Base-by-base conservation (phyloP, 192 early-diverging fungal species). In the Thoreauomyces humboldtii region DNA sequence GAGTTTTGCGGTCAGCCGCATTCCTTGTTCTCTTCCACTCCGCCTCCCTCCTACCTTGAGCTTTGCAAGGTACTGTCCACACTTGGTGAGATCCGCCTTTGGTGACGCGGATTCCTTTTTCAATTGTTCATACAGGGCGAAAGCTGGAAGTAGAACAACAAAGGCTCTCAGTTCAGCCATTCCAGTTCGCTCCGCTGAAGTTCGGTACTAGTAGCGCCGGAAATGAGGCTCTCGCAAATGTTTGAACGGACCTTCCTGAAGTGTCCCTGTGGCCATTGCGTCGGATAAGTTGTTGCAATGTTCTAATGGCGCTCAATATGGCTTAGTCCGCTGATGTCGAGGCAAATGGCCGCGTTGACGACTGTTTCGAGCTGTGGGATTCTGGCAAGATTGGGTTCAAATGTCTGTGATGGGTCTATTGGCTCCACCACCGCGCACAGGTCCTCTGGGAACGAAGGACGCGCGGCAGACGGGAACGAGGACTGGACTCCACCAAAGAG, bases 21-120 rank as follows among this genome's bases (percentile, higher is more conserved):
- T 25, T 50, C 60, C 53, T 33, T 7, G 46, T 32, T 32, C 31
- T 21, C 17, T 17, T 9, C 38, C 17, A 46, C 3, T 46, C 44
- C 44, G 2, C 44, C 19, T 46, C 44, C 38, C 14, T 12, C 28
- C 19, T 58, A 91, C 89, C 87, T 92, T 92, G 54, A 90, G 75
- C 53, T 85, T 80, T 7, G 75, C 73, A 5, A 92, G 72, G 50
- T 78, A 70, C 27, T 86, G 71, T 5, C 80, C 83, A 73, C 88
- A 89, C 71, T 89, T 90, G 62, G 77, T 68, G 19, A 88, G 76
- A 68, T 90, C 83, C 11, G 86, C 70, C 62, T 86, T 81, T 21
- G 85, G 61, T 4, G 76, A 67, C 54, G 72, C 74, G 56, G 89
- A 80, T 68, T 92, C 91, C 70, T 84, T 85, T 66, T 86, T 87